These are phyloP conservation scores for Coelastrella sp. DNA, from an alignment of 139 green algal genomes.

Conservation along the genomic window DNA sequence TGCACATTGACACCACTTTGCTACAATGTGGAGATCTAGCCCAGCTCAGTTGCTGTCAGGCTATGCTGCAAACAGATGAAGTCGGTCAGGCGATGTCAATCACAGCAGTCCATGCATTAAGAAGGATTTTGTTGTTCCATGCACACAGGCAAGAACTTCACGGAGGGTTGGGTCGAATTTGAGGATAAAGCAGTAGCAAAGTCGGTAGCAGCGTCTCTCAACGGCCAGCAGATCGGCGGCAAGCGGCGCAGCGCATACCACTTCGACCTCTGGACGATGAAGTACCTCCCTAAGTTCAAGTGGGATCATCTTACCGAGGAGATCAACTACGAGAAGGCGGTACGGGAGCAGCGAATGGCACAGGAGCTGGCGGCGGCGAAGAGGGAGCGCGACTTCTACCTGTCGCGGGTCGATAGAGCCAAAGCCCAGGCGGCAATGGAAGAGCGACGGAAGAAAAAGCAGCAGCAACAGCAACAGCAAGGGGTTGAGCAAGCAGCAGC, in stretches of 20 bases:
- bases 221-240: conserved; percentile 88
- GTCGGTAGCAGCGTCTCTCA: conserved; percentile 72
- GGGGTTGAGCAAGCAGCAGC: not conserved
- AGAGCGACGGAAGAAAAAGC: conserved; percentile 39
- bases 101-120: no score
- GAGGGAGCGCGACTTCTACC: conserved; percentile 95
- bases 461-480: conserved; percentile 1
- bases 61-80: no score
- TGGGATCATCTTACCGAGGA: conserved; percentile 97
- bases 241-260: conserved; percentile 83
- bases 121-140: no score
- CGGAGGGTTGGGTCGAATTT: conserved; percentile 98
- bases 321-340: conserved; percentile 78
- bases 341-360: conserved; percentile 91
- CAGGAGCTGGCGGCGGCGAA: conserved; percentile 90
- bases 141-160: conserved; percentile 95
- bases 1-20: no score
- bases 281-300: conserved; percentile 97
- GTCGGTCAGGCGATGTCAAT: no score
- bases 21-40: no score
- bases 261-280: conserved; percentile 95
- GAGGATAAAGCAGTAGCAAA: conserved; percentile 92
- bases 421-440: conserved; percentile 67
- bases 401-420: conserved; percentile 72
- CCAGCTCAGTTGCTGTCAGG: no score